A percentile compares a stretch with the other conserved stretches of the same genome.
Conservation (phyloP, 768 basidiomycete genomes). For the Tylopilus felleus region DNA sequence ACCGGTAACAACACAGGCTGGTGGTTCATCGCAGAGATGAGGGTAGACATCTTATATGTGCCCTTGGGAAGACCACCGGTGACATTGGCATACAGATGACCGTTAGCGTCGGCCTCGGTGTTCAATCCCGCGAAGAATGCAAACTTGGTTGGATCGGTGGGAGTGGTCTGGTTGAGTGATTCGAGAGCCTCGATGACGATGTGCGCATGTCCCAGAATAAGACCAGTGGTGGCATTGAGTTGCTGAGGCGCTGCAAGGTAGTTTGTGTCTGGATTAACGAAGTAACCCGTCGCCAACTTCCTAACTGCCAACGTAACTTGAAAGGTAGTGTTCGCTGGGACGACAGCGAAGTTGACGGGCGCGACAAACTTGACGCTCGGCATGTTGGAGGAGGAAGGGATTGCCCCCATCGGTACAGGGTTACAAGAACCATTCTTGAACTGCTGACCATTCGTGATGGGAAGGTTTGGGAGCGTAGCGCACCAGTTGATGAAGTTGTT, state of each 20-base stretch:
- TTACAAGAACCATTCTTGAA: constrained; percentile 54
- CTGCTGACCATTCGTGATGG: constrained; percentile 62
- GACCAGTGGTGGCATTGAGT: constrained; percentile 41
- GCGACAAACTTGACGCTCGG: constrained; percentile 52
- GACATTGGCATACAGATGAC: constrained; percentile 46
- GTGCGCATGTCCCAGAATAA: constrained; percentile 61
- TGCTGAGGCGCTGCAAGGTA: constrained; percentile 58
- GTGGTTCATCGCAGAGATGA: constrained; percentile 48
- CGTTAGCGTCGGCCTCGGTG: constrained; percentile 38
- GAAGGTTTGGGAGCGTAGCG: constrained; percentile 40
- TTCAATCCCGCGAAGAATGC: constrained; percentile 60
- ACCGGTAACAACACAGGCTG: constrained; percentile 37
- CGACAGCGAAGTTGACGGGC: constrained; percentile 43
- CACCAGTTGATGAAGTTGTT: constrained; percentile 80
- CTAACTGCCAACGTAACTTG: constrained; percentile 47
- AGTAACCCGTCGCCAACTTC: constrained; percentile 50
- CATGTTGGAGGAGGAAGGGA: constrained; percentile 47
- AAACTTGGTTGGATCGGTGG: constrained; percentile 49
- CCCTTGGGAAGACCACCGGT: constrained; percentile 54
- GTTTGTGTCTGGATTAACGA: constrained; percentile 51
- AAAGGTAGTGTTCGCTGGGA: constrained; percentile 48
- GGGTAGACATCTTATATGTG: constrained; percentile 42
- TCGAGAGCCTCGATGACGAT: constrained; percentile 54
- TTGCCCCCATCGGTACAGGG: constrained; percentile 57
- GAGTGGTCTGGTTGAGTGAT: constrained; percentile 45